These are phyloP conservation scores for Phialocephala sp. DNA, from an alignment of 2,329 filamentous ascomycete genomes.

Conservation along the genomic window DNA sequence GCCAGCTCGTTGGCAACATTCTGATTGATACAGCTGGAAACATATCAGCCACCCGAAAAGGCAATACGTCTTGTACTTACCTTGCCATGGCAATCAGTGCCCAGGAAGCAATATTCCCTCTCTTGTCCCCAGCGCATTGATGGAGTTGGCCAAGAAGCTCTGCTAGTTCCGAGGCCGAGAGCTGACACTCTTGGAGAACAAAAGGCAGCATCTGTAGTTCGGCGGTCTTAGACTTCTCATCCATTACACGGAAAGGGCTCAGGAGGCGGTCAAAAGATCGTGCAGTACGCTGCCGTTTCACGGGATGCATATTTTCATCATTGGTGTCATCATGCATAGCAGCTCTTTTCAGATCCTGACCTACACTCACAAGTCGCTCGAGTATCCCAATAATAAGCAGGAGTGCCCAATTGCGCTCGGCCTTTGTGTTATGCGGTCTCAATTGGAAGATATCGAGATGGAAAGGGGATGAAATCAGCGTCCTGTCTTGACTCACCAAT, in stretches of 20 bases:
- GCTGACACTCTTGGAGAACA: constrained; percentile 50
- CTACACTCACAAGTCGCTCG: constrained; percentile 47
- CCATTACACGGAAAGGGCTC: constrained; percentile 34
- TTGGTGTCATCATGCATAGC: constrained; percentile 19
- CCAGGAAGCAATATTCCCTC: constrained; percentile 73
- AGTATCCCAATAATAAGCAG: constrained; percentile 64
- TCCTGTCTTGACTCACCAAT: constrained; percentile 46
- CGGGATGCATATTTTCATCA: constrained; percentile 32
- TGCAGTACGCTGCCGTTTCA: constrained; percentile 41
- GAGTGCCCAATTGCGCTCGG: constrained; percentile 65
- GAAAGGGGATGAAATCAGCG: constrained; percentile 46
- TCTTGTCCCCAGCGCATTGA: constrained; percentile 71
- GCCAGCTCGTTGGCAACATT: constrained; percentile 43
- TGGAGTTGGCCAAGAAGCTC: constrained; percentile 64
- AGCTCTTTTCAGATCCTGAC: constrained; percentile 22
- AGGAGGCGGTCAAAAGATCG: constrained; percentile 37
- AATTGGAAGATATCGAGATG: constrained; percentile 58
- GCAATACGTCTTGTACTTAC: constrained; percentile 53
- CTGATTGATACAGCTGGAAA: constrained; percentile 53
- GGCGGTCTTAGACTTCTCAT: constrained; percentile 33
- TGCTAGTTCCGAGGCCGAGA: constrained; percentile 57
- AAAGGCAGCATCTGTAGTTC: constrained; percentile 61
- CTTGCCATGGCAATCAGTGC: constrained; percentile 81
- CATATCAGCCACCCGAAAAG: constrained; percentile 25
- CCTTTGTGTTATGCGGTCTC: constrained; percentile 56